Base-by-base conservation (phyloP, 495 filamentous ascomycete genomes). In the Aspergillus egyptiacus region DNA sequence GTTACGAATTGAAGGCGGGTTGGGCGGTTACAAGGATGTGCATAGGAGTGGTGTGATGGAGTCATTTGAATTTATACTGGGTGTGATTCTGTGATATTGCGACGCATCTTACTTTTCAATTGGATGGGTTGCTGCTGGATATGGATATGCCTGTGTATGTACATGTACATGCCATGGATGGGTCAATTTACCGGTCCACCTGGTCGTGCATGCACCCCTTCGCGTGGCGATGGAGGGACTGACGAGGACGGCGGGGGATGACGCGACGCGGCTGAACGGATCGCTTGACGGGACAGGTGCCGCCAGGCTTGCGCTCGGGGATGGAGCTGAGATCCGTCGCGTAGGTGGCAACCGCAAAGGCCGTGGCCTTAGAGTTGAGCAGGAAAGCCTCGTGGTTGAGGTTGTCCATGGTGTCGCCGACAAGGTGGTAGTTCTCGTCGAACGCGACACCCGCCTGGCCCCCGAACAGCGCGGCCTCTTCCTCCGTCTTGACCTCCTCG, bases 391-490 rank as follows among this genome's bases (percentile, higher is more conserved):
- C 72, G 27, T 71, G 56, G 51, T 77, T 75, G 32, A 85, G 59
- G 58, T 88, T 87, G 31, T 61, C 64, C 23, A 83, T 54, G 40
- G 71, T 74, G 58, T 88, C 85, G 1, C 75, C 73, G 0, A 62
- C 64, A 6, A 57, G 53, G 63, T 88, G 84, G 56, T 86, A 87
- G 62, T 86, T 81, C 22, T 57, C 56, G 61, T 88, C 85, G 50
- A 75, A 78, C 11, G 72, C 59, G 3, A 77, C 66, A 36, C 81
- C 81, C 6, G 75, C 82, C 40, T 71, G 36, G 19, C 84, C 84
- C 43, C 84, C 84, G 40, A 80, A 85, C 40, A 75, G 44, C 13
- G 53, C 59, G 0, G 65, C 81, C 62, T 87, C 72, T 30, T 67
- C 73, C 13, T 65, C 69, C 1, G 82, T 86, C 71, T 85, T 88